Evolutionary conservation across 129 eudicot genomes (phyloP).

Genomic region (Apium graveolens): DNA sequence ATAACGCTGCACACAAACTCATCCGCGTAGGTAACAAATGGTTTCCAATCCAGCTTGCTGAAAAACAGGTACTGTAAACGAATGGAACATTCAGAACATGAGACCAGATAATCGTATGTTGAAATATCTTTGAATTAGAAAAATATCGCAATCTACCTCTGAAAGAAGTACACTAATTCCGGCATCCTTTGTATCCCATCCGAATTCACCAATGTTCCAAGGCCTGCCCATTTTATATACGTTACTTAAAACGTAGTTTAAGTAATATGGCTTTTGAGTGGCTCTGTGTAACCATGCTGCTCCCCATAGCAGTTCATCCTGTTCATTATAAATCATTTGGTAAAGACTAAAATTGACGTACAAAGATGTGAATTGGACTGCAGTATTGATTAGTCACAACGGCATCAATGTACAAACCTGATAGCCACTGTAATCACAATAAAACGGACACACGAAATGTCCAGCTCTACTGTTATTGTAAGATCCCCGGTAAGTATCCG

Average conservation of each 20-base stretch:
- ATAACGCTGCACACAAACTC: slow-evolving; percentile 22
- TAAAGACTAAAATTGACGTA: too few species aligned
- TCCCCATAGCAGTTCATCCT: slow-evolving; percentile 43
- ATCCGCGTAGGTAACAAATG: slow-evolving; percentile 25
- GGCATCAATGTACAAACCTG: slow-evolving; percentile 9
- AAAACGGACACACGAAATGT: slow-evolving; percentile 22
- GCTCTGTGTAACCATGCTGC: slow-evolving; percentile 40
- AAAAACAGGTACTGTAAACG: slow-evolving; percentile 8
- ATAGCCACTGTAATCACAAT: slow-evolving; percentile 31
- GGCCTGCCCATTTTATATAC: slow-evolving; percentile 6
- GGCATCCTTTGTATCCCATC: slow-evolving; percentile 39
- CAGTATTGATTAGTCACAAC: not conserved
- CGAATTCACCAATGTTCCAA: slow-evolving; percentile 18
- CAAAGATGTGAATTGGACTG: not conserved
- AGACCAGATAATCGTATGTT: not conserved
- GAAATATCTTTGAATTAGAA: not conserved
- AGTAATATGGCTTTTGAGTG: slow-evolving; percentile 8
- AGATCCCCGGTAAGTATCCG: slow-evolving; percentile 27
- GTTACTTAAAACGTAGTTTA: slow-evolving; percentile 11
- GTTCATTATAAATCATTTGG: too few species aligned
- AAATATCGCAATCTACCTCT: slow-evolving; percentile 11
- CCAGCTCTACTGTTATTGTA: slow-evolving; percentile 19
- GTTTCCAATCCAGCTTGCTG: slow-evolving; percentile 8
- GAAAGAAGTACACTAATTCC: slow-evolving; percentile 29
- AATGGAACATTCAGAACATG: not conserved